phyloP scores from a whole-genome alignment of 116 monocot genomes.

The Zostera marina region DNA sequence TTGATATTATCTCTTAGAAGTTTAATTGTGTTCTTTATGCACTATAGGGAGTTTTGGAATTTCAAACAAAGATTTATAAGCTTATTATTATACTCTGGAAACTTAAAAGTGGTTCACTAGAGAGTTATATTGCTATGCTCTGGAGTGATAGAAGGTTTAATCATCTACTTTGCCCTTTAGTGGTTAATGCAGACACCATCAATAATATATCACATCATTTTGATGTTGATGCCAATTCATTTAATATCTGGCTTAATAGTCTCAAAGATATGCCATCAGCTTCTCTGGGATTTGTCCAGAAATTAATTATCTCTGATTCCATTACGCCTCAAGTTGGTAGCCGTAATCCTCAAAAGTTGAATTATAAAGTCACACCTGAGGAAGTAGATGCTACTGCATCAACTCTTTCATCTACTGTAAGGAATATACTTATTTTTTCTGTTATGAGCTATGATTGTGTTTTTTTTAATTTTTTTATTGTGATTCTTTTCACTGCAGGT shows the following conservation, averaged over 20 bases:
- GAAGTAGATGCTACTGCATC: constrained; percentile 8
- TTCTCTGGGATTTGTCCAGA: constrained; percentile 12
- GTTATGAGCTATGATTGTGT: not conserved
- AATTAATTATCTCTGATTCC: constrained; percentile 8
- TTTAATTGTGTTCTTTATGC: not conserved
- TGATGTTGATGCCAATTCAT: constrained; percentile 9
- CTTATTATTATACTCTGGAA: constrained; percentile 5
- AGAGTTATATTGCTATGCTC: constrained; percentile 10
- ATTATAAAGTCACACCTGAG: constrained; percentile 5
- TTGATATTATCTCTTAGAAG: not conserved
- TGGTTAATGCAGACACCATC: constrained; percentile 5
- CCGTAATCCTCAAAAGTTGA: not conserved
- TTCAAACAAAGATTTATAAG: constrained; percentile 10
- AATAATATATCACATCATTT: constrained; percentile 3
- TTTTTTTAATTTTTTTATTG: not conserved
- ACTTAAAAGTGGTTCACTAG: constrained; percentile 7
- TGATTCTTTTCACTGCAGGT: constrained; percentile 5
- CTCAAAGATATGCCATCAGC: constrained; percentile 3
- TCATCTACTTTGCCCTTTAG: constrained; percentile 12
- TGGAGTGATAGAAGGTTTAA: constrained; percentile 19
- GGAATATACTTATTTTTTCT: not conserved
- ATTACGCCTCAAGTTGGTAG: not conserved
- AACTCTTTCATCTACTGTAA: constrained; percentile 10
- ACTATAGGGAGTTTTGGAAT: constrained; percentile 10
- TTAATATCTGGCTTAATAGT: constrained; percentile 9